Conservation (phyloP, 345 rosid genomes). For the Linum lewisii region DNA sequence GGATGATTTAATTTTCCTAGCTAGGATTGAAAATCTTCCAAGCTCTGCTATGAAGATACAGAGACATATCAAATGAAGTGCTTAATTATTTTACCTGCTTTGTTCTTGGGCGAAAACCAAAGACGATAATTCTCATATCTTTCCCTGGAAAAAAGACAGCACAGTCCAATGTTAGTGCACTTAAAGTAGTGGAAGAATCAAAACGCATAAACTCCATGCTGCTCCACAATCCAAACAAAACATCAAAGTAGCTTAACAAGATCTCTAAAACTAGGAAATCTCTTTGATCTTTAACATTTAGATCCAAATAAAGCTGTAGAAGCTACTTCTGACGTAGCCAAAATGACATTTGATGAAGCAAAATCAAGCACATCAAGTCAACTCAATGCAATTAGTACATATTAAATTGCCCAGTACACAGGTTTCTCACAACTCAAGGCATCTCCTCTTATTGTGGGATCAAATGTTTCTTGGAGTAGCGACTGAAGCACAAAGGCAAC, state of each 20-base stretch:
- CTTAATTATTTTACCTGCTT: conserved; percentile 47
- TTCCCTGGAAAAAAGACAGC: conserved; percentile 50
- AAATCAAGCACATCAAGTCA: neutral
- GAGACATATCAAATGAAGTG: neutral
- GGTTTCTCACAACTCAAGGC: neutral
- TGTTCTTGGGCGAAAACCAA: conserved; percentile 81
- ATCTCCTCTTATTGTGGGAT: neutral
- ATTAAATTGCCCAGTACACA: too few species aligned
- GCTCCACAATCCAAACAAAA: neutral
- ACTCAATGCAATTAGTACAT: neutral
- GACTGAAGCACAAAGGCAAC: neutral
- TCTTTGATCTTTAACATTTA: too few species aligned
- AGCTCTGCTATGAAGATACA: neutral
- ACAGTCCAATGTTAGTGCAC: neutral
- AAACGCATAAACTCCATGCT: neutral
- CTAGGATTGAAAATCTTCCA: too few species aligned
- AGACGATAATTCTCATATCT: conserved; percentile 92
- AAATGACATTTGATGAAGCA: neutral
- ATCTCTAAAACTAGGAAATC: neutral
- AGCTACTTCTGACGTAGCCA: neutral
- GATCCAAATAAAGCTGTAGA: neutral
- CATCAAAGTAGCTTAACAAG: neutral
- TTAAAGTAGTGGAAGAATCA: neutral
- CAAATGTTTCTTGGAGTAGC: neutral
- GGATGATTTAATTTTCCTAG: too few species aligned